Conservation (phyloP, 495 filamentous ascomycete genomes). For the Lasiosphaeria miniovina region DNA sequence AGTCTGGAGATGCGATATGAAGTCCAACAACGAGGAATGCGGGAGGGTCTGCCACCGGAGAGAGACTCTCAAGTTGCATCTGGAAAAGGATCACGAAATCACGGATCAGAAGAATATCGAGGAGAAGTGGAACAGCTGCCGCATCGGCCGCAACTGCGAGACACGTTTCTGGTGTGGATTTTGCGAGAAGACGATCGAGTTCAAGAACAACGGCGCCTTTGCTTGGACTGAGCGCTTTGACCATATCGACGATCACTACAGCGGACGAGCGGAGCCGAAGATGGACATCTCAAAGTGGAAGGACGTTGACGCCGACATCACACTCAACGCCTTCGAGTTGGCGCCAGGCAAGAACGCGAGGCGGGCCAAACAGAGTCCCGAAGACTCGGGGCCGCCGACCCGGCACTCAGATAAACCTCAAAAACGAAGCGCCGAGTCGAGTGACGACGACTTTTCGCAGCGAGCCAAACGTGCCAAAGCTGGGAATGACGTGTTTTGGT, state of each 20-base stretch:
- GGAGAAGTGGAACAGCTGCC: conserved; percentile 46
- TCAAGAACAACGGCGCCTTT: conserved; percentile 52
- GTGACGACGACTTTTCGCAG: background rate
- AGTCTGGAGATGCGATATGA: conserved; percentile 69
- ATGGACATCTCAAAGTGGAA: conserved; percentile 39
- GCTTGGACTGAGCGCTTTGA: conserved; percentile 78
- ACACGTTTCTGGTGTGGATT: conserved; percentile 89
- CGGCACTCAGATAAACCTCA: no score
- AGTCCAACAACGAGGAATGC: conserved; percentile 40
- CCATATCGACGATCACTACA: conserved; percentile 83
- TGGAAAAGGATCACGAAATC: conserved; percentile 53
- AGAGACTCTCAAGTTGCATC: conserved; percentile 60
- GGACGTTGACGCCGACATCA: conserved; percentile 20
- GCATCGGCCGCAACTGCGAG: conserved; percentile 68
- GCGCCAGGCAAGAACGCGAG: background rate
- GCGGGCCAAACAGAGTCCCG: background rate
- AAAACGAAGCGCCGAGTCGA: background rate
- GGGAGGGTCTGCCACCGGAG: conserved; percentile 58
- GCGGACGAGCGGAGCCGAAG: conserved; percentile 33
- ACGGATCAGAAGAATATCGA: conserved; percentile 41
- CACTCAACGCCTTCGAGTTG: background rate
- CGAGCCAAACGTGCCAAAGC: conserved; percentile 1
- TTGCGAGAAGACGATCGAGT: conserved; percentile 57
- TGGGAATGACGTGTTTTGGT: conserved; percentile 3
- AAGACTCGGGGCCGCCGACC: background rate